Conservation (phyloP, 2,329 filamentous ascomycete genomes). For the Pseudocercospora musae region DNA sequence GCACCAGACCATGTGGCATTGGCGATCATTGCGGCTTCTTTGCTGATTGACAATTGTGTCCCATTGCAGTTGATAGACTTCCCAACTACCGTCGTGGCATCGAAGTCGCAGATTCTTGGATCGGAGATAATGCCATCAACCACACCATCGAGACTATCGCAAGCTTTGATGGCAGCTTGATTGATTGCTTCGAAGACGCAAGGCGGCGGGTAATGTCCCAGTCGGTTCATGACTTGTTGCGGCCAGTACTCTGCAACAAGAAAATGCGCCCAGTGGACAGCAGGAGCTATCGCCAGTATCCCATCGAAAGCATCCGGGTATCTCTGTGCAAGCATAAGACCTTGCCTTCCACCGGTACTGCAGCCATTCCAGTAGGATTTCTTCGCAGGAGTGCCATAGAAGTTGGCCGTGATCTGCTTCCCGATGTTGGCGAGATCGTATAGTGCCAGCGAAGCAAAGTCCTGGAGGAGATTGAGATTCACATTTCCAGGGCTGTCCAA, state of each 20-base stretch:
- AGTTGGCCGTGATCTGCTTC: conserved; percentile 27
- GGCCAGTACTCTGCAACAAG: conserved; percentile 26
- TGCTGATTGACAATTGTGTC: conserved; percentile 22
- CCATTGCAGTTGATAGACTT: conserved; percentile 36
- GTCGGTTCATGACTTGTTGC: conserved; percentile 29
- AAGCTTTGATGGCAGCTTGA: conserved; percentile 31
- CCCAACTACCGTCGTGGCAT: conserved; percentile 35
- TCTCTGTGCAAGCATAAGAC: conserved; percentile 35
- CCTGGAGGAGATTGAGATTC: conserved; percentile 32
- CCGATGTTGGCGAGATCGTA: conserved; percentile 36
- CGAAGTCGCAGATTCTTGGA: conserved; percentile 26
- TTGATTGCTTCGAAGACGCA: conserved; percentile 37
- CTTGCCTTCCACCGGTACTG: conserved; percentile 38
- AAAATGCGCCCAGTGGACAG: conserved; percentile 33
- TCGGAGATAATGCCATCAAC: conserved; percentile 32
- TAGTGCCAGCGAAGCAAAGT: conserved; percentile 33
- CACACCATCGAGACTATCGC: conserved; percentile 36
- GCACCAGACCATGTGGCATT: conserved; percentile 36
- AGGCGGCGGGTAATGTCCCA: conserved; percentile 20
- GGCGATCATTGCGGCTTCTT: conserved; percentile 30
- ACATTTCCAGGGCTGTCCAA: conserved; percentile 32
- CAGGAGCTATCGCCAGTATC: conserved; percentile 38
- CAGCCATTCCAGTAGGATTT: conserved; percentile 40
- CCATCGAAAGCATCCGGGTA: conserved; percentile 38
- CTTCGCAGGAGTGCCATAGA: conserved; percentile 31